A percentile compares a stretch with the other conserved stretches of the same genome.
Conservation (phyloP, 495 filamentous ascomycete species). For the Neurospora sublineolata region DNA sequence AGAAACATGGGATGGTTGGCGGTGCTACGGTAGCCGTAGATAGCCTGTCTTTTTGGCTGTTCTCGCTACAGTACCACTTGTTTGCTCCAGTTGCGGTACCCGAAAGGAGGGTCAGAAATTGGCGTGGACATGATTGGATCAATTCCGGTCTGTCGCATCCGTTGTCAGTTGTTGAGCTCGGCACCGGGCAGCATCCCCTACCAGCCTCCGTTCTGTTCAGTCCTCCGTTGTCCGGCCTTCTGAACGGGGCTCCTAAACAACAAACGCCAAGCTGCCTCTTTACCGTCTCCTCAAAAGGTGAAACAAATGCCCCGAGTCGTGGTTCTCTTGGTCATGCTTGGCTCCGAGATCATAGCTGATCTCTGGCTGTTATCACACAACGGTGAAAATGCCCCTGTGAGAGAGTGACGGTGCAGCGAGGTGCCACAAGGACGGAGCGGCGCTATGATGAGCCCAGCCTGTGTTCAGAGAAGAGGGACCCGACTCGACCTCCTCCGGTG, state of each 20-base stretch:
- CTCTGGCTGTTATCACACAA: not conserved
- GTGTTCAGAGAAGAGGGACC: not conserved
- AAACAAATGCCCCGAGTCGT: not conserved
- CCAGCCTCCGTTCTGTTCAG: not conserved
- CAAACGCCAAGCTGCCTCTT: not conserved
- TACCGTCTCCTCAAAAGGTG: not conserved
- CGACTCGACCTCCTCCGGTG: not conserved
- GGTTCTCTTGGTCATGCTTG: not conserved
- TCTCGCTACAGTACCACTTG: not conserved
- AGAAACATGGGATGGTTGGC: not conserved
- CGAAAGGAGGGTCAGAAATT: not conserved
- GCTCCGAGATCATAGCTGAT: not conserved
- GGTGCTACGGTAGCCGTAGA: not conserved
- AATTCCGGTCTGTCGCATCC: not conserved
- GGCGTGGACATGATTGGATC: not conserved
- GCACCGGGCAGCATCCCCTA: not conserved
- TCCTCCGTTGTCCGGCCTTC: not conserved
- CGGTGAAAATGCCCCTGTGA: not conserved
- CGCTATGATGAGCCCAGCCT: not conserved
- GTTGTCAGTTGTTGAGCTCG: not conserved
- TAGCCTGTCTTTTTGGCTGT: not conserved
- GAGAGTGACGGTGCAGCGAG: not conserved
- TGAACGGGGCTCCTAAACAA: not conserved
- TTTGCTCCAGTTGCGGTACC: not conserved
- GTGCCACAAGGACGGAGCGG: not conserved